Conservation (phyloP, 805 yeast genomes). For the Lipomyces yamadae region DNA sequence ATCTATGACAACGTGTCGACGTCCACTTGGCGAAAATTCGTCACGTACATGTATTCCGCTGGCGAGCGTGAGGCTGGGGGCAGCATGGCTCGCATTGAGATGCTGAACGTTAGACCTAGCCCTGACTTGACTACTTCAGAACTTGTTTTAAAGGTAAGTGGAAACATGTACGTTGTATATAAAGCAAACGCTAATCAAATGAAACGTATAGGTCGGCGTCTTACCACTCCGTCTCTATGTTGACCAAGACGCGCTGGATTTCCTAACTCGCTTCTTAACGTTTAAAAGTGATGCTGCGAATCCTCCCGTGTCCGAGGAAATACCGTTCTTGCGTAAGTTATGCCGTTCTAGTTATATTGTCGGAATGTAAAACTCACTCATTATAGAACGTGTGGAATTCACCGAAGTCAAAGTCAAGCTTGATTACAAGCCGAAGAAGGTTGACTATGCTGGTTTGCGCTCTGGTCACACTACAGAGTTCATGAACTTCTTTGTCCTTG, state of each 20-base stretch:
- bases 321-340: conserved; percentile 37
- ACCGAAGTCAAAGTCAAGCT: conserved; percentile 61
- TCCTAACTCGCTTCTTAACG: conserved; percentile 75
- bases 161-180: conserved; percentile 6
- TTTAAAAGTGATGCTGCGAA: conserved; percentile 64
- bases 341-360: neutral
- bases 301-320: conserved; percentile 31
- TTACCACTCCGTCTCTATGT: conserved; percentile 82
- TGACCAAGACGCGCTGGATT: conserved; percentile 93
- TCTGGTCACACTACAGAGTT: conserved; percentile 88
- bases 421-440: conserved; percentile 90
- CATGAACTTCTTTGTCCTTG: conserved; percentile 84
- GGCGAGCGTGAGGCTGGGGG: conserved; percentile 74
- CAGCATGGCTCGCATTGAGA: conserved; percentile 59
- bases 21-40: conserved; percentile 89
- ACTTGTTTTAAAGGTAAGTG: conserved; percentile 54
- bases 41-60: conserved; percentile 67
- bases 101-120: conserved; percentile 70
- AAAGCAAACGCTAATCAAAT: conserved; percentile 19
- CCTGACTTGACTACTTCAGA: conserved; percentile 71
- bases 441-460: conserved; percentile 81
- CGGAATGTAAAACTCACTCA: conserved; percentile 11
- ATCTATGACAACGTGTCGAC: conserved; percentile 78
- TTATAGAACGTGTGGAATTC: conserved; percentile 67
- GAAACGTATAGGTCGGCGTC: conserved; percentile 42